These are phyloP conservation scores for Leavenworthia alabamica DNA, from an alignment of 345 rosid species.

Conservation along the genomic window DNA sequence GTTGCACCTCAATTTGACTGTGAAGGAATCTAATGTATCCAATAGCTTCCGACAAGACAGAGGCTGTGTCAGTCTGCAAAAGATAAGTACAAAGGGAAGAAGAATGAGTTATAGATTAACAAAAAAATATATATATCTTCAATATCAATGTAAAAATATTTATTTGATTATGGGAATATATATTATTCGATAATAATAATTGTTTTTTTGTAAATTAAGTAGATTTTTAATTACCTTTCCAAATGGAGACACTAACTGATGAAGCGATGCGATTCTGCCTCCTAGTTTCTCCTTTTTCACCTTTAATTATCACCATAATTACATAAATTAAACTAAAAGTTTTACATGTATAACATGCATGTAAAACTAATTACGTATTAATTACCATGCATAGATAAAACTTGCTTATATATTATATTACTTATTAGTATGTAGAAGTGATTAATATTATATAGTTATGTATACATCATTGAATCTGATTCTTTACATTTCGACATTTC, in stretches of 20 bases:
- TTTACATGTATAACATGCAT: slow-evolving; percentile 10
- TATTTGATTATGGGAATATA: neutral
- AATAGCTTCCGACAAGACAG: slow-evolving; percentile 95
- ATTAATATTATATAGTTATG: neutral
- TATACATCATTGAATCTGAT: too few relatives aligned
- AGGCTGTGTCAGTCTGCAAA: slow-evolving; percentile 99
- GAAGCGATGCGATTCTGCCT: slow-evolving; percentile 82
- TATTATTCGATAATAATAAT: neutral
- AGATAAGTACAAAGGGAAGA: slow-evolving; percentile 34
- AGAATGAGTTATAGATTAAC: slow-evolving; percentile 32
- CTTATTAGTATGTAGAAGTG: neutral
- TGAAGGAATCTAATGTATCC: slow-evolving; percentile 99
- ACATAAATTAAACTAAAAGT: neutral
- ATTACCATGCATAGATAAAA: slow-evolving; percentile 25
- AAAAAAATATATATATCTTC: too few relatives aligned
- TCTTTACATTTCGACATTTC: too few relatives aligned
- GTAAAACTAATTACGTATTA: too few relatives aligned
- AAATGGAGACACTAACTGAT: slow-evolving; percentile 95
- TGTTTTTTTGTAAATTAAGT: neutral
- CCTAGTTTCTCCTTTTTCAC: slow-evolving; percentile 91
- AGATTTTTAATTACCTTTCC: slow-evolving; percentile 71
- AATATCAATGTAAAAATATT: too few relatives aligned
- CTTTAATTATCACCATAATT: slow-evolving; percentile 32
- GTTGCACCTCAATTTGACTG: slow-evolving; percentile 95
- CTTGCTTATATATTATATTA: too few relatives aligned